Evolutionary conservation across 768 basidiomycete species (phyloP), one percentile per base, ranked within the genome.

Genomic region (Myochromella boudieri): DNA sequence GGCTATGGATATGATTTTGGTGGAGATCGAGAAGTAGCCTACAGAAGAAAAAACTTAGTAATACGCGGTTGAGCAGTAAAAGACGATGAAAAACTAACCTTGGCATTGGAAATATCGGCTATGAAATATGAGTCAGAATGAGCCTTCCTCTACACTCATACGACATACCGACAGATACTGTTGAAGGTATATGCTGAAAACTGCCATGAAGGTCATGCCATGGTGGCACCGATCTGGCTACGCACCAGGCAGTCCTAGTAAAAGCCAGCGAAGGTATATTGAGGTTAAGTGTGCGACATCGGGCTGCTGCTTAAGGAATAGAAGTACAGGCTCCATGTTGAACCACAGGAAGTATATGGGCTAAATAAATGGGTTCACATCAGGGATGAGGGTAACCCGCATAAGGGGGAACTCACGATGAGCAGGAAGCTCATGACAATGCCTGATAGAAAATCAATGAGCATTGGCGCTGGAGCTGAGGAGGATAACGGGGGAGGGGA

Each of bases 21-120:
- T 95, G 0, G 95, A 94, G 3, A 93, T 78, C 14, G 78, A 69
- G 66, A 97, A 94, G 14, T 95, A 71, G 20, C 89, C 85, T 85
- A 47, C 22, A 31, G 21, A n/a, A n/a, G n/a, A n/a, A n/a, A n/a
- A n/a, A n/a, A n/a, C 10, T 34, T 21, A 27, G 20, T 39, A 32
- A 29, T 26, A 50, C n/a, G 21, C 27, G 36, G 27, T 36, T 28
- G 27, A 53, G 28, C 14, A 6, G 36, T 36, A 10, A 21, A 37
- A 31, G 12, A 25, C n/a, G 14, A 20, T 42, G 38, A 34, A 4
- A 3, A 21, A 15, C n/a, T 39, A 29, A 81, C 84, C 87, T 69
- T 93, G 91, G 12, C 86, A 90, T 62, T 93, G 90, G 57, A 92
- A 87, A 62, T 86, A 89, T 26, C 84, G 80, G 27, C 82, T 52